A percentile compares a stretch with the other conserved stretches of the same genome.
Conservation (phyloP, 495 filamentous ascomycete genomes). For the Aspergillus ostianus region DNA sequence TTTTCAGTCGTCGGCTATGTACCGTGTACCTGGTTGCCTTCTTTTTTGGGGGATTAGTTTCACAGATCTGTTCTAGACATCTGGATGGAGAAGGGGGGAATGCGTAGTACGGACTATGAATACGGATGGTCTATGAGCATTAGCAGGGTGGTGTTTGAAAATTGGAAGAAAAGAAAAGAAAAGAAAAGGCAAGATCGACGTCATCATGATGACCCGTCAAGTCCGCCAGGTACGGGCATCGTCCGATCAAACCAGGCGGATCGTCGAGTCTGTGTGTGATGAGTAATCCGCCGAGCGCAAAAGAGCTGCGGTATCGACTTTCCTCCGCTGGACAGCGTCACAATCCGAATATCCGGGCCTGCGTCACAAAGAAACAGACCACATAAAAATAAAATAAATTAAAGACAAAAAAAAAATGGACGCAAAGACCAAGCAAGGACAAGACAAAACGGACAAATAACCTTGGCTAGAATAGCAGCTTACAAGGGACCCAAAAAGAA, state of each 20-base stretch:
- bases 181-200: neutral
- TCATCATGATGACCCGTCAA: neutral
- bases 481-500: neutral
- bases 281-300: neutral
- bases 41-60: neutral
- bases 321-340: neutral
- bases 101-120: too few relatives aligned
- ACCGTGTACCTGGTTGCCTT: neutral
- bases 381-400: neutral
- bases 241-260: neutral
- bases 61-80: neutral
- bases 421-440: neutral
- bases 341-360: neutral
- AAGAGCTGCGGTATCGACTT: neutral
- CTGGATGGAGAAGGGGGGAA: neutral
- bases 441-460: slow-evolving; percentile 7
- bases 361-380: neutral
- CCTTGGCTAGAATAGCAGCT: slow-evolving; percentile 8
- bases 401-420: neutral
- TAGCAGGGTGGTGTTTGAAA: too few relatives aligned
- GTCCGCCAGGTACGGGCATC: neutral
- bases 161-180: neutral
- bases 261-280: neutral
- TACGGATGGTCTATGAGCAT: too few relatives aligned
- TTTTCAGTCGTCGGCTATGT: neutral